Conservation (phyloP, 495 filamentous ascomycete species). For the Viridothelium virens region DNA sequence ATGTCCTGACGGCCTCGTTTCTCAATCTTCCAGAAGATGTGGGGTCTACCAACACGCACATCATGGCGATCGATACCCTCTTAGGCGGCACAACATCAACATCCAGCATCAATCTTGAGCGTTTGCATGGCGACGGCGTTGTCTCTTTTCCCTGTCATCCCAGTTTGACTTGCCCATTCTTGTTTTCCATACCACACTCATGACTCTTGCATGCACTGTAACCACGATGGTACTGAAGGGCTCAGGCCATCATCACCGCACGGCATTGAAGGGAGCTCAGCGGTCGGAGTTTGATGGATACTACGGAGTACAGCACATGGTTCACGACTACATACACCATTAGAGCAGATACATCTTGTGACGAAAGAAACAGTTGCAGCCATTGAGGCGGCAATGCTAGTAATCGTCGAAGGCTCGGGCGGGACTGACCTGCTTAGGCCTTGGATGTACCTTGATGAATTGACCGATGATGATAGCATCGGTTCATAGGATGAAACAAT, state of each 20-base stretch:
- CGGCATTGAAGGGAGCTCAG: neutral
- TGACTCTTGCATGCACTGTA: neutral
- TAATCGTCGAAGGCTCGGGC: neutral
- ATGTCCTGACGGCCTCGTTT: neutral
- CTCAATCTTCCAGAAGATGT: neutral
- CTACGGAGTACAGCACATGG: neutral
- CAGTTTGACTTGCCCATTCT: neutral
- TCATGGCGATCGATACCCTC: constrained; percentile 7
- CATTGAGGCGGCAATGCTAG: neutral
- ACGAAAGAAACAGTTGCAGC: neutral
- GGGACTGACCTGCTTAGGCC: neutral
- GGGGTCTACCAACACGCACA: neutral
- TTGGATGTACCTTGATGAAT: neutral
- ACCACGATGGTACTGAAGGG: constrained; percentile 9
- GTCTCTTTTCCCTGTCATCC: neutral
- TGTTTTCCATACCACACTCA: neutral
- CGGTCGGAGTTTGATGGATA: neutral
- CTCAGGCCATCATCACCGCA: constrained; percentile 9
- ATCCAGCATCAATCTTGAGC: neutral
- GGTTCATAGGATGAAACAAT: neutral
- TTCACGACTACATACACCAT: neutral
- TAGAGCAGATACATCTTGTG: neutral
- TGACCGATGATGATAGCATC: neutral
- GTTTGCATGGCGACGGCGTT: constrained; percentile 17
- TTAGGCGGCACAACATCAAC: neutral